Percentiles rank a stretch among this genome's conserved stretches.
Evolutionary conservation across 2,329 filamentous ascomycete species (phyloP).

Genomic region (Rhynchosporium agropyri): DNA sequence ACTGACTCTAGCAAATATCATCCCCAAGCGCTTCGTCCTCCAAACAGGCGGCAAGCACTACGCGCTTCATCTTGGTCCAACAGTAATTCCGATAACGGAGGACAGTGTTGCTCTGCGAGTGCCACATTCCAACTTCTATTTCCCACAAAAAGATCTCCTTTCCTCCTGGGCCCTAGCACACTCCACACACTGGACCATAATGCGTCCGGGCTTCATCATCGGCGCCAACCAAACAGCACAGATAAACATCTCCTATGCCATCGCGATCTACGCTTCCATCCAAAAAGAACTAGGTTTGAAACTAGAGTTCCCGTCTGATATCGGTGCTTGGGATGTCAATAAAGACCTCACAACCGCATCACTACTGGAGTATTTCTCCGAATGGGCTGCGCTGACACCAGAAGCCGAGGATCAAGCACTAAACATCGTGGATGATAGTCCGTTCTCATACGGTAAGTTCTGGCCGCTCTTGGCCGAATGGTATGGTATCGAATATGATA

Average conservation of each 20-base stretch:
- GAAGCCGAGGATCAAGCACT: constrained; percentile 45
- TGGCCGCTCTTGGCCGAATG: constrained; percentile 47
- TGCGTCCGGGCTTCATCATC: constrained; percentile 27
- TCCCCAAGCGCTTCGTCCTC: constrained; percentile 32
- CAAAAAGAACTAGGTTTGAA: constrained; percentile 41
- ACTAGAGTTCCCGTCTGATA: constrained; percentile 43
- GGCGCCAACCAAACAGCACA: constrained; percentile 20
- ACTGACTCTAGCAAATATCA: constrained; percentile 24
- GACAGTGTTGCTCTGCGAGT: constrained; percentile 13
- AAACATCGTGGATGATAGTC: constrained; percentile 47
- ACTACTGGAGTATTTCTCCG: constrained; percentile 24
- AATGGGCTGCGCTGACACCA: constrained; percentile 28
- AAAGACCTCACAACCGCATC: constrained; percentile 21
- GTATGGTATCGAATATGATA: constrained; percentile 30
- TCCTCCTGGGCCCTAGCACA: constrained; percentile 16
- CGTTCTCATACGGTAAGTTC: constrained; percentile 45
- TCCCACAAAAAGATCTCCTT: constrained; percentile 28
- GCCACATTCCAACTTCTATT: constrained; percentile 29
- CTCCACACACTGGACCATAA: constrained; percentile 25
- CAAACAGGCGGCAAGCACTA: constrained; percentile 44
- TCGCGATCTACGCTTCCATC: constrained; percentile 37
- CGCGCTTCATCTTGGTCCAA: constrained; percentile 39
- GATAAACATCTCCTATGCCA: constrained; percentile 38
- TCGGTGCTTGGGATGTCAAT: constrained; percentile 25
- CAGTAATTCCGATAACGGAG: constrained; percentile 36